Evolutionary conservation across 768 basidiomycete species (phyloP).

Genomic region (Amanita exitialis): DNA sequence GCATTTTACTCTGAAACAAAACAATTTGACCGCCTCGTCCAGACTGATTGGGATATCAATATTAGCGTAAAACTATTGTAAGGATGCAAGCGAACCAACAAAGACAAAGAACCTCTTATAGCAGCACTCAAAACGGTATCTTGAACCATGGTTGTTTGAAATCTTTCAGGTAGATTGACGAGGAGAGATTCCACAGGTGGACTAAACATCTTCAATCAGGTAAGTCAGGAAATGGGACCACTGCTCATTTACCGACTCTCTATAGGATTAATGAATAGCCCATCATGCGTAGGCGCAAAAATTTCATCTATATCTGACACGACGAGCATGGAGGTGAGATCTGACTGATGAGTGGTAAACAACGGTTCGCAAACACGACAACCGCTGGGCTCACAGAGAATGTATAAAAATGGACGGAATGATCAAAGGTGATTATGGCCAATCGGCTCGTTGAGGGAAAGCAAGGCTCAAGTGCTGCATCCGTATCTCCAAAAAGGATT

Average conservation of each 20-base stretch:
- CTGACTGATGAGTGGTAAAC: conserved; percentile 26
- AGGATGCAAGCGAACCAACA: conserved; percentile 42
- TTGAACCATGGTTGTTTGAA: conserved; percentile 33
- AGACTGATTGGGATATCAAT: conserved; percentile 24
- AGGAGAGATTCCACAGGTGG: conserved; percentile 58
- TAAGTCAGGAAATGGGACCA: background rate
- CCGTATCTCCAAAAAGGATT: conserved; percentile 54
- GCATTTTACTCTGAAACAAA: conserved; percentile 59
- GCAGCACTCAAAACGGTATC: conserved; percentile 74
- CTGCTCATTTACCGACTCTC: conserved; percentile 50
- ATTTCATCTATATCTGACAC: conserved; percentile 89
- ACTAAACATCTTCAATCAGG: conserved; percentile 23
- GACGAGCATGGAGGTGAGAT: conserved; percentile 61
- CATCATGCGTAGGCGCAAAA: conserved; percentile 66
- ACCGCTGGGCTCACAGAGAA: conserved; percentile 52
- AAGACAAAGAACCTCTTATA: conserved; percentile 59
- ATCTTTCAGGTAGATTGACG: conserved; percentile 50
- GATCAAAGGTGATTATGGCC: conserved; percentile 80
- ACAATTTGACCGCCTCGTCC: conserved; percentile 72
- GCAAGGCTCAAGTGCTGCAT: conserved; percentile 31
- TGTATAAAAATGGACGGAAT: conserved; percentile 79
- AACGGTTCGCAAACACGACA: conserved; percentile 7
- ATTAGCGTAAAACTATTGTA: background rate
- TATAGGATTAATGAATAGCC: conserved; percentile 67
- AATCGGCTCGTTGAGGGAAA: conserved; percentile 47